Evolutionary conservation across 1,139 yeast genomes (phyloP).

Genomic region (Geotrichum candidum): DNA sequence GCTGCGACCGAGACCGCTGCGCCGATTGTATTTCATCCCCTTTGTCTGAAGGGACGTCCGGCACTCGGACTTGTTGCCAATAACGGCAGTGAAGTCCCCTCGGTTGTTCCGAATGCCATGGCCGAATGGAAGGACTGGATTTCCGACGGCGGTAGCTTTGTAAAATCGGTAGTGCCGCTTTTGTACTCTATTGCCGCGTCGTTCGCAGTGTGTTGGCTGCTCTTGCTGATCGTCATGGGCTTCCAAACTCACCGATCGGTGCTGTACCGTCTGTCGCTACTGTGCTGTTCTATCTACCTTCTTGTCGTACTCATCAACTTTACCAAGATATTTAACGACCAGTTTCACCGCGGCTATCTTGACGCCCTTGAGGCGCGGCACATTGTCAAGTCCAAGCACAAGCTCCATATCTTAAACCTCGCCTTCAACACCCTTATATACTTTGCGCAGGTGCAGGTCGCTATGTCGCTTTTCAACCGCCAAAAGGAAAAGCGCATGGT

Average conservation of each 20-base stretch:
- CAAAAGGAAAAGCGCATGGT: slow-evolving; percentile 65
- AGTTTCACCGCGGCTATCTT: slow-evolving; percentile 48
- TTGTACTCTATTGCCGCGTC: slow-evolving; percentile 58
- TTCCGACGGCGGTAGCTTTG: slow-evolving; percentile 12
- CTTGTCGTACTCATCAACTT: slow-evolving; percentile 47
- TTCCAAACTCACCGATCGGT: slow-evolving; percentile 44
- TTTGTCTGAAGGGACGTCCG: slow-evolving; percentile 21
- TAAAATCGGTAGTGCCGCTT: slow-evolving; percentile 35
- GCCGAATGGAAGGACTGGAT: slow-evolving; percentile 22
- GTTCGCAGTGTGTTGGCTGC: slow-evolving; percentile 57
- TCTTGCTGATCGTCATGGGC: slow-evolving; percentile 49
- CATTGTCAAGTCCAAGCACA: slow-evolving; percentile 39
- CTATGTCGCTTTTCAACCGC: slow-evolving; percentile 65
- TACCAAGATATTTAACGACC: slow-evolving; percentile 42
- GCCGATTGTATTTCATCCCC: slow-evolving; percentile 17
- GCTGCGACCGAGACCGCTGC: slow-evolving; percentile 14
- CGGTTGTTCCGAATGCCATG: slow-evolving; percentile 9
- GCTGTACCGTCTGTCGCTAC: slow-evolving; percentile 28
- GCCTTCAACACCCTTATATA: slow-evolving; percentile 56
- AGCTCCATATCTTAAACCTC: slow-evolving; percentile 51
- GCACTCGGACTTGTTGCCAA: slow-evolving; percentile 14
- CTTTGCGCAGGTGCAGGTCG: slow-evolving; percentile 69
- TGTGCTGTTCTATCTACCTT: slow-evolving; percentile 34
- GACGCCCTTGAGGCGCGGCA: slow-evolving; percentile 49
- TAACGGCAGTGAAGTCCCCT: neutral